A percentile compares a stretch with the other conserved stretches of the same genome.
Evolutionary conservation across 2,329 filamentous ascomycete species (phyloP).

Genomic region (Byssoonygena ceratinophila): DNA sequence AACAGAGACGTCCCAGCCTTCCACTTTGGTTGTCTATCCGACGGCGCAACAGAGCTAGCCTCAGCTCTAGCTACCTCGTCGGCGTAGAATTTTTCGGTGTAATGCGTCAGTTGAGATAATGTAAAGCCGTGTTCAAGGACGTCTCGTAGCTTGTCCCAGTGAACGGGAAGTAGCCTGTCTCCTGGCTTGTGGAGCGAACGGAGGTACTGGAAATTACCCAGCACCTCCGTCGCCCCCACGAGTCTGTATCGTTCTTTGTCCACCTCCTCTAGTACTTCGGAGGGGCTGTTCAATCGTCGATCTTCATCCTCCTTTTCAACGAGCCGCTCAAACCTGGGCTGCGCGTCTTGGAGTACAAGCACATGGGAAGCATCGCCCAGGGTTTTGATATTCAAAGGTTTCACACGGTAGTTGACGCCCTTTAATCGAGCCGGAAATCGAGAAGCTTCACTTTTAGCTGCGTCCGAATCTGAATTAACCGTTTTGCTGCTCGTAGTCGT

Average conservation of each 20-base stretch:
- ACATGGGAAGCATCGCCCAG: slow-evolving; percentile 13
- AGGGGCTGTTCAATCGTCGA: slow-evolving; percentile 11
- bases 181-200: slow-evolving; percentile 19
- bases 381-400: background rate
- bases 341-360: slow-evolving; percentile 6
- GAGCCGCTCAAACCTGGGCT: background rate
- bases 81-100: slow-evolving; percentile 18
- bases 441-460: background rate
- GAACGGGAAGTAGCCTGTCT: slow-evolving; percentile 21
- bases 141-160: slow-evolving; percentile 27
- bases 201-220: slow-evolving; percentile 24
- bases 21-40: slow-evolving; percentile 18
- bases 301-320: slow-evolving; percentile 8
- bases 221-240: slow-evolving; percentile 15
- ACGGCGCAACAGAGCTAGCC: background rate
- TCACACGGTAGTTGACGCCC: background rate
- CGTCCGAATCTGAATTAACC: background rate
- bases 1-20: slow-evolving; percentile 27
- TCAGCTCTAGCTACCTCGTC: background rate
- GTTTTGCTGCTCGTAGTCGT: background rate
- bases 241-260: slow-evolving; percentile 8
- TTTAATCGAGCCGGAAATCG: background rate
- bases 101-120: slow-evolving; percentile 25
- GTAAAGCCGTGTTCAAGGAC: slow-evolving; percentile 29
- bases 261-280: slow-evolving; percentile 15